These are phyloP conservation scores for Gynostemma pentaphyllum DNA, from an alignment of 306 rosid species.

Conservation along the genomic window DNA sequence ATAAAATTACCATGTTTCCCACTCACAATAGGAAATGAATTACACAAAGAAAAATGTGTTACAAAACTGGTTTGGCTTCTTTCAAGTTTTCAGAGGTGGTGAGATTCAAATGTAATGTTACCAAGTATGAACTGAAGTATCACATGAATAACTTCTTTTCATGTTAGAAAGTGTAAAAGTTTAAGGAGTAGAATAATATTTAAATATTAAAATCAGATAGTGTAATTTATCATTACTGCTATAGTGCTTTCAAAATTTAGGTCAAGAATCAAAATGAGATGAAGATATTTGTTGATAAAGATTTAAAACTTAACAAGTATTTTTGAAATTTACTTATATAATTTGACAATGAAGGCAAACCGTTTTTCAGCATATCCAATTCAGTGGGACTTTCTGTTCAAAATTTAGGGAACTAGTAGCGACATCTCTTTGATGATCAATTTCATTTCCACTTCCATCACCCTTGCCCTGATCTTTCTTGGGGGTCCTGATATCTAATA, in stretches of 20 bases:
- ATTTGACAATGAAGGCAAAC: background rate
- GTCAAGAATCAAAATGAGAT: background rate
- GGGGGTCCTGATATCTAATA: background rate
- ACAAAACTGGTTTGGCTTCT: too few species aligned
- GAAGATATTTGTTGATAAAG: background rate
- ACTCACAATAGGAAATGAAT: too few species aligned
- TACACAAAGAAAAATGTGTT: too few species aligned
- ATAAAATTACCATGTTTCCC: too few species aligned
- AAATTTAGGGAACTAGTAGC: background rate
- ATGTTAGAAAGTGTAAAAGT: too few species aligned
- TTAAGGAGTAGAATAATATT: too few species aligned
- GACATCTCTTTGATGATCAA: background rate
- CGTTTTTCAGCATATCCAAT: background rate
- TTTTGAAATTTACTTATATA: background rate
- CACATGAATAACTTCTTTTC: too few species aligned
- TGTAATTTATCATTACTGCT: background rate
- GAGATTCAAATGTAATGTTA: too few species aligned
- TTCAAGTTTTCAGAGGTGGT: too few species aligned
- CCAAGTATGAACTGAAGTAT: too few species aligned
- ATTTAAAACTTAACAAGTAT: background rate
- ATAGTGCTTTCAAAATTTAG: background rate
- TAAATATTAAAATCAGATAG: background rate
- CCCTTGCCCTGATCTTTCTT: background rate
- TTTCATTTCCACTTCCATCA: background rate
- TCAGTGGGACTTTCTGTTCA: background rate